Conservation (phyloP, 495 filamentous ascomycete genomes). For the Cairneyella variabilis region DNA sequence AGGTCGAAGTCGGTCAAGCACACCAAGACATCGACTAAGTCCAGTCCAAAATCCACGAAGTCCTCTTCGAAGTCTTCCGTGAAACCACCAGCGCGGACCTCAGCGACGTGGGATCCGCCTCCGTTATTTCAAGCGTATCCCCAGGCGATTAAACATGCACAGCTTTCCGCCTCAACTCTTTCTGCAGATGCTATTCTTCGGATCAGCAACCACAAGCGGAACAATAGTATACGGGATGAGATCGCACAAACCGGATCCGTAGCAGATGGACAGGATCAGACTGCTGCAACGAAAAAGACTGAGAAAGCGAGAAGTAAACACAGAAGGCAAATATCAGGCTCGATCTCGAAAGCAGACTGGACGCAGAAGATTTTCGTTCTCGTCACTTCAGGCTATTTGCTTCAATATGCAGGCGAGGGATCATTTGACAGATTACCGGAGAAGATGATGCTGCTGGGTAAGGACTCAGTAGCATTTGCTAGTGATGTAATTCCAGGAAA, state of each 20-base stretch:
- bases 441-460: constrained; percentile 77
- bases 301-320: constrained; percentile 29
- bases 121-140: constrained; percentile 90
- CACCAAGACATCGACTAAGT: constrained; percentile 20
- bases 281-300: constrained; percentile 24
- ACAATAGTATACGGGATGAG: constrained; percentile 39
- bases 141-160: constrained; percentile 61
- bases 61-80: constrained; percentile 11
- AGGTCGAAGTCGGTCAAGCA: constrained; percentile 37
- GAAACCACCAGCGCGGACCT: constrained; percentile 21
- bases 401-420: constrained; percentile 85
- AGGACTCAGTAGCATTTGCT: constrained; percentile 87
- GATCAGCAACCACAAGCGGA: constrained; percentile 46
- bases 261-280: constrained; percentile 32
- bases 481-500: constrained; percentile 89
- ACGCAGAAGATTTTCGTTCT: constrained; percentile 75
- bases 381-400: constrained; percentile 74
- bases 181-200: constrained; percentile 61
- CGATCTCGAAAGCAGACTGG: constrained; percentile 67
- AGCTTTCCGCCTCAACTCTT: constrained; percentile 46
- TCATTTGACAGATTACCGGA: constrained; percentile 79
- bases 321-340: constrained; percentile 53
- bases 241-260: constrained; percentile 31
- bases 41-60: constrained; percentile 20
- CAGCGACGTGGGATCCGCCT: constrained; percentile 65